These are phyloP conservation scores for Brassica balearica DNA, from an alignment of 441 rosid genomes.

Conservation along the genomic window DNA sequence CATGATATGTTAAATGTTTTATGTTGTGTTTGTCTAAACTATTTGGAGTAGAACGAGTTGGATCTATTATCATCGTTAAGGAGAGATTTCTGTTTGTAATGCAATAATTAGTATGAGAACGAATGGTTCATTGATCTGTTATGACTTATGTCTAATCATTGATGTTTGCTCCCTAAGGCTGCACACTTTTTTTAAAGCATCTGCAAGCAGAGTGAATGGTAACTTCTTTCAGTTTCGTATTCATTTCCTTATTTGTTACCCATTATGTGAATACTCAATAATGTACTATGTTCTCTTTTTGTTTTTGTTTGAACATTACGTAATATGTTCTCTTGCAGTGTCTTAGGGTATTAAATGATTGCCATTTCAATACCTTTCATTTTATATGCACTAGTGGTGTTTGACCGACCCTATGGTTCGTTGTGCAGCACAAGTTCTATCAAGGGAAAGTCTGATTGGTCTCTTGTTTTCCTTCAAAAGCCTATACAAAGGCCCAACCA, in stretches of 20 bases:
- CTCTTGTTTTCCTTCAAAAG: constrained; percentile 7
- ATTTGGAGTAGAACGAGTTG: no score
- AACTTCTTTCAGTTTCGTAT: constrained; percentile 24
- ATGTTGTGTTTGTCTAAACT: no score
- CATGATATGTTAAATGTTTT: no score
- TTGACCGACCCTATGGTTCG: constrained; percentile 1
- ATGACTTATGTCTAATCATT: constrained; percentile 20
- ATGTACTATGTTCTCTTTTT: no score
- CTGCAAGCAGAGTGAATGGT: constrained; percentile 64
- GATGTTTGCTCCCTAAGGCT: constrained; percentile 61
- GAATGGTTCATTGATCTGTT: not conserved
- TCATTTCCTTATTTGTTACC: not conserved
- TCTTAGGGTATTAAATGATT: constrained; percentile 1
- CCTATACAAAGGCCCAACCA: no score
- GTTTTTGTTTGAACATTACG: no score
- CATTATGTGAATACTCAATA: not conserved
- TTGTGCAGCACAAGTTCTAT: constrained; percentile 4
- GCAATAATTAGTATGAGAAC: not conserved
- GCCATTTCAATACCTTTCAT: not conserved
- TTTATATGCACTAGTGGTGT: constrained; percentile 11
- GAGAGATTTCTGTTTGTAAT: not conserved
- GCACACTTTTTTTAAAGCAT: constrained; percentile 76
- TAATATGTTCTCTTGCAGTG: constrained; percentile 19
- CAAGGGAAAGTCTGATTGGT: not conserved
- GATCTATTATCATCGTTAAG: not conserved